phyloP scores from a whole-genome alignment of 371 early-diverging fungal genomes.

The Rhizoclosmatium hyalinum region DNA sequence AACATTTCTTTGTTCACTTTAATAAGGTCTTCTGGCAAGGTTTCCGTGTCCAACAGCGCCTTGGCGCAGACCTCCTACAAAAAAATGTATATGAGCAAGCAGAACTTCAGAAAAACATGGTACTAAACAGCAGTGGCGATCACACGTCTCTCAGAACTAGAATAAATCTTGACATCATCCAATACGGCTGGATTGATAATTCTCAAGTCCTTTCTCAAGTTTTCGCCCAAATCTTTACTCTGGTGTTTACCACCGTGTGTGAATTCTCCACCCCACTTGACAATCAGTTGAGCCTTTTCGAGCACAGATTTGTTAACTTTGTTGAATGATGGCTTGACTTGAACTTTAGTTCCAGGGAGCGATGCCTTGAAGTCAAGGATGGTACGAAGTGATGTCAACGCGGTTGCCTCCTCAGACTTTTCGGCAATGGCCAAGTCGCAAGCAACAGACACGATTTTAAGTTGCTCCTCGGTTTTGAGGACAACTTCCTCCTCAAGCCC shows the following conservation, averaged over 20 bases:
- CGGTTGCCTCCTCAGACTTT: slow-evolving; percentile 61
- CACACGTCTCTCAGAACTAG: slow-evolving; percentile 89
- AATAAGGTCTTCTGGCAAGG: slow-evolving; percentile 49
- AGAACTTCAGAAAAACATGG: neutral
- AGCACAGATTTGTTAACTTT: slow-evolving; percentile 63
- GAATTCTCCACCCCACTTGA: slow-evolving; percentile 98
- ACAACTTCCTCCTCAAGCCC: slow-evolving; percentile 80
- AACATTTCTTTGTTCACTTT: slow-evolving; percentile 86
- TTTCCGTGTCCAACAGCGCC: slow-evolving; percentile 69
- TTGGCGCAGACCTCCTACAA: slow-evolving; percentile 73
- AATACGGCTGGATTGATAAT: slow-evolving; percentile 86
- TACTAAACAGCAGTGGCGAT: slow-evolving; percentile 70
- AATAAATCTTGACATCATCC: slow-evolving; percentile 85
- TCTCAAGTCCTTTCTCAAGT: slow-evolving; percentile 87
- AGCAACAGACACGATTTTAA: slow-evolving; percentile 72
- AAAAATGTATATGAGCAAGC: neutral
- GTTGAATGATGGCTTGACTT: slow-evolving; percentile 80
- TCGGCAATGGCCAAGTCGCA: slow-evolving; percentile 61
- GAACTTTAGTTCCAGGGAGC: slow-evolving; percentile 92
- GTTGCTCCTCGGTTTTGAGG: slow-evolving; percentile 75
- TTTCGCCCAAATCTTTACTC: slow-evolving; percentile 90
- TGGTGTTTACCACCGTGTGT: slow-evolving; percentile 96
- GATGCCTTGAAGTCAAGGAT: slow-evolving; percentile 81
- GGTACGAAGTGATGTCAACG: slow-evolving; percentile 70
- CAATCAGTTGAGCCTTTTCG: slow-evolving; percentile 84